phyloP scores from a whole-genome alignment of 2,329 filamentous ascomycete genomes.

The Aspergillus sp. region DNA sequence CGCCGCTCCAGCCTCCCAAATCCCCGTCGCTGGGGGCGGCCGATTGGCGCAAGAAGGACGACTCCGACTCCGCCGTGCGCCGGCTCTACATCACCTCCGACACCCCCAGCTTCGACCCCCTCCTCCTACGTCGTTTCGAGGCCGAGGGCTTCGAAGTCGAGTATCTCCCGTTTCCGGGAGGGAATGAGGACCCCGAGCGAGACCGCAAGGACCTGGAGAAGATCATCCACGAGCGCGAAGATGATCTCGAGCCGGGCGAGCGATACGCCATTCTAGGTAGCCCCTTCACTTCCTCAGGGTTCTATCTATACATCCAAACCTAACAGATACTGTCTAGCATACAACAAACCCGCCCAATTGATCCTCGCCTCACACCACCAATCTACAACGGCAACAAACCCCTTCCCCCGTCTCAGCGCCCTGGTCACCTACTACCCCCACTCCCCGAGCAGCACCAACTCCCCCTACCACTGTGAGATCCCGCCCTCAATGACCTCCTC shows the following conservation, averaged over 20 bases:
- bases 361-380: conserved; percentile 47
- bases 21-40: neutral
- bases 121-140: conserved; percentile 51
- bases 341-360: conserved; percentile 55
- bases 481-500: conserved; percentile 26
- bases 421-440: conserved; percentile 58
- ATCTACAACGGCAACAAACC: conserved; percentile 48
- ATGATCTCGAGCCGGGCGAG: conserved; percentile 54
- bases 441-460: neutral
- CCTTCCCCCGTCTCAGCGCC: conserved; percentile 55
- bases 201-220: conserved; percentile 48
- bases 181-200: conserved; percentile 38
- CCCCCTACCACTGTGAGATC: conserved; percentile 24
- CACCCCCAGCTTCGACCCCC: conserved; percentile 48
- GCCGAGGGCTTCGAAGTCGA: conserved; percentile 58
- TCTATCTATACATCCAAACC: neutral
- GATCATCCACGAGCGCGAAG: conserved; percentile 49
- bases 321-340: conserved; percentile 46
- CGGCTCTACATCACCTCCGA: conserved; percentile 31
- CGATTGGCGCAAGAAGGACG: conserved; percentile 1
- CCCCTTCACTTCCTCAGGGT: conserved; percentile 11
- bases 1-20: conserved; percentile 4
- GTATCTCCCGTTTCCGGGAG: conserved; percentile 48
- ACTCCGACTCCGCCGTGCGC: conserved; percentile 9
- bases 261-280: conserved; percentile 60